Evolutionary conservation across 2,329 filamentous ascomycete species (phyloP).

Genomic region (Aureobasidium sp.): DNA sequence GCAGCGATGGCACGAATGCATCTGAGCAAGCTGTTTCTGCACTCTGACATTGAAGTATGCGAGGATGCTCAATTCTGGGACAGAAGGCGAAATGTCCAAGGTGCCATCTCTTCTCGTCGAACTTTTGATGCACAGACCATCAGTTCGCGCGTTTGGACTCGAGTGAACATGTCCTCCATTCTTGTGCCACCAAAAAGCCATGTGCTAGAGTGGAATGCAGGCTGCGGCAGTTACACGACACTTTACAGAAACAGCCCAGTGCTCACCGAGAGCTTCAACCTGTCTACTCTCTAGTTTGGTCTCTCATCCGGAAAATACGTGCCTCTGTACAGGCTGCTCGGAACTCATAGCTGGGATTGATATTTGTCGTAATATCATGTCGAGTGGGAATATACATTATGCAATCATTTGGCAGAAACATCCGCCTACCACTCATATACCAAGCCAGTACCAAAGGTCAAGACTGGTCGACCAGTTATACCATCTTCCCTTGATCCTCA

Average conservation of each 20-base stretch:
- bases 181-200: background rate
- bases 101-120: background rate
- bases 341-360: background rate
- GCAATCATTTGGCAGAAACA: background rate
- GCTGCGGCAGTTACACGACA: background rate
- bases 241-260: background rate
- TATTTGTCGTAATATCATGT: background rate
- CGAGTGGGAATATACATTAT: background rate
- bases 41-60: conserved; percentile 33
- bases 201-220: background rate
- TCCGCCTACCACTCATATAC: background rate
- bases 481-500: background rate
- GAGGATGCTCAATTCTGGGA: background rate
- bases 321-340: background rate
- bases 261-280: too few species aligned
- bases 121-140: conserved; percentile 12
- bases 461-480: background rate
- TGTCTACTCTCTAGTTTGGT: background rate
- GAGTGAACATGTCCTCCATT: background rate
- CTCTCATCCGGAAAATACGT: background rate
- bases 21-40: conserved; percentile 37
- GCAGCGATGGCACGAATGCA: conserved; percentile 33
- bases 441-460: background rate
- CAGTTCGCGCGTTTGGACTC: background rate
- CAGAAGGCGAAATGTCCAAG: background rate